phyloP scores from a whole-genome alignment of 75 land plant species.

The Picea sitchensis region DNA sequence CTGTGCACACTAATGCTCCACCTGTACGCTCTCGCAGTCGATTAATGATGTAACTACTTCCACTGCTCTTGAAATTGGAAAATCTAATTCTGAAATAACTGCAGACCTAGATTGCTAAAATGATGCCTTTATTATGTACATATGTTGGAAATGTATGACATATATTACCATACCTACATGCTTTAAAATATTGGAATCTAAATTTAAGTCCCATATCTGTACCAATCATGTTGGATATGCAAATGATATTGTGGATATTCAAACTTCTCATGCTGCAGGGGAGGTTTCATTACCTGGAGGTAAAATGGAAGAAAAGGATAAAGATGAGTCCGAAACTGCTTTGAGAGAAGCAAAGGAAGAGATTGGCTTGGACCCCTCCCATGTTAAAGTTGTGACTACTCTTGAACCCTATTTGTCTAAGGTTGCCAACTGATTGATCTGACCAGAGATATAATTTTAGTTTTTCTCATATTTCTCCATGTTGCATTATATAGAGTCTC shows the following conservation, averaged over 20 bases:
- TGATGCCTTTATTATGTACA: no score
- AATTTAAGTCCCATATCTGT: neutral
- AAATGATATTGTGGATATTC: neutral
- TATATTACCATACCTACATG: neutral
- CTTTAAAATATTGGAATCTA: neutral
- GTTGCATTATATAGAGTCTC: no score
- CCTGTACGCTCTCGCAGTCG: no score
- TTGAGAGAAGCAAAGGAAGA: slow-evolving; percentile 89
- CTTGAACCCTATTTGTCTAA: slow-evolving; percentile 87
- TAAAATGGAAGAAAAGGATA: slow-evolving; percentile 80
- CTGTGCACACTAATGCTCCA: no score
- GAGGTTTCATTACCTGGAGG: slow-evolving; percentile 96
- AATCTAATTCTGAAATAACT: no score
- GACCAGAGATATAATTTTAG: no score
- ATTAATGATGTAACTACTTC: no score
- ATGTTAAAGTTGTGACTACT: slow-evolving; percentile 61
- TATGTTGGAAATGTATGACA: no score
- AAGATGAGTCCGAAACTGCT: slow-evolving; percentile 77
- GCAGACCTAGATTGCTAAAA: no score
- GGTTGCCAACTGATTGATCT: slow-evolving; percentile 24
- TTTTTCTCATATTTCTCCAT: no score
- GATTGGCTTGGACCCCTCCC: slow-evolving; percentile 85
- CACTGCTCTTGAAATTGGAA: no score
- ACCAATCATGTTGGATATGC: neutral
- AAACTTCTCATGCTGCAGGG: slow-evolving; percentile 35